phyloP scores from a whole-genome alignment of 495 filamentous ascomycete species.

The Aspergillus steynii region DNA sequence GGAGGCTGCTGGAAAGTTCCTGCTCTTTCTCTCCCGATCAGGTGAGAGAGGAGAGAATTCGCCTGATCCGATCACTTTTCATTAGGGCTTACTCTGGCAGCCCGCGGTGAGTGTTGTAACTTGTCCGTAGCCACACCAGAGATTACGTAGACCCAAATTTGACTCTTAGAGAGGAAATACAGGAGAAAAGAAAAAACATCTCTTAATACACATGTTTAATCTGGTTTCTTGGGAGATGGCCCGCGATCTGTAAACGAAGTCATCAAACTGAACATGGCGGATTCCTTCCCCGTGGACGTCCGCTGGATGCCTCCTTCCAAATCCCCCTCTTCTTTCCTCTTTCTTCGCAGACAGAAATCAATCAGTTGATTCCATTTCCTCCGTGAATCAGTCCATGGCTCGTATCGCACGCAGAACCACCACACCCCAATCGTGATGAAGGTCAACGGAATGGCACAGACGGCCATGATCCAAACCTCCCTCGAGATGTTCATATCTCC shows the following conservation, averaged over 20 bases:
- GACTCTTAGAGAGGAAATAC: too few species aligned
- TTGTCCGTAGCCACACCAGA: not conserved
- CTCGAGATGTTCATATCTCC: slow-evolving; percentile 3
- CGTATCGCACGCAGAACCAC: slow-evolving; percentile 25
- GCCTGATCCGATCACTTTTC: not conserved
- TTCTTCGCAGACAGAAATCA: not conserved
- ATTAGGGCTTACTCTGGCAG: not conserved
- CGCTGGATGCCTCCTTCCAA: not conserved
- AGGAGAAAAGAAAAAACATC: not conserved
- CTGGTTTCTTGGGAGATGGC: not conserved
- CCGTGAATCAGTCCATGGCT: not conserved
- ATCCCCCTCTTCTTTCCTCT: not conserved
- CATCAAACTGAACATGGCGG: not conserved
- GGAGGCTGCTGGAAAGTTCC: not conserved
- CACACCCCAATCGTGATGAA: slow-evolving; percentile 28
- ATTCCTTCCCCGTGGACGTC: not conserved
- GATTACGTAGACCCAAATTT: not conserved
- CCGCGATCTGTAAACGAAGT: not conserved
- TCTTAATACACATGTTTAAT: not conserved
- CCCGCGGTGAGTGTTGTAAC: too few species aligned
- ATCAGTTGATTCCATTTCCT: not conserved
- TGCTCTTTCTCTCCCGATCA: not conserved
- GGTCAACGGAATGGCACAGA: slow-evolving; percentile 32
- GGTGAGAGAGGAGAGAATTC: not conserved
- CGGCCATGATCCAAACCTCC: slow-evolving; percentile 25